These are phyloP conservation scores for Rosa persica DNA, from an alignment of 306 rosid species.

Conservation along the genomic window DNA sequence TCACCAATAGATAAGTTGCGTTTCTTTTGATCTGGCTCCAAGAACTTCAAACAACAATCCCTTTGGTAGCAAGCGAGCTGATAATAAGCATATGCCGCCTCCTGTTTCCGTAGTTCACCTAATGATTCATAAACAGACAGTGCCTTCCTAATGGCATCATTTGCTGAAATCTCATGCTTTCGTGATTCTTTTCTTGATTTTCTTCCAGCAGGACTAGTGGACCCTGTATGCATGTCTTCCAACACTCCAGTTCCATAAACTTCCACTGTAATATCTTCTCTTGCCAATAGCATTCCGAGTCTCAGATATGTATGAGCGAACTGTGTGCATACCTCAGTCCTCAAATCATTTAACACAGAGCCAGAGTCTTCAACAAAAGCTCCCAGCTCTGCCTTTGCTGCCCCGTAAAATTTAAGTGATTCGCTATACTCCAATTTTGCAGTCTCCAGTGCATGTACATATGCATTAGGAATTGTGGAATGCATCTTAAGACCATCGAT, in stretches of 20 bases:
- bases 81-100: conserved; percentile 88
- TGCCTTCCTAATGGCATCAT: conserved; percentile 92
- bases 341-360: conserved; percentile 48
- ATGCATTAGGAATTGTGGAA: conserved; percentile 56
- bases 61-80: conserved; percentile 88
- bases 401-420: conserved; percentile 83
- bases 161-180: conserved; percentile 89
- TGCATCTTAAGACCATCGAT: conserved; percentile 57
- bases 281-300: conserved; percentile 94
- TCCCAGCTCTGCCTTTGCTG: conserved; percentile 75
- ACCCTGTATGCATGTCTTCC: conserved; percentile 40
- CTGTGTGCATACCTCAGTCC: conserved; percentile 82
- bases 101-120: conserved; percentile 90
- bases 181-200: conserved; percentile 49
- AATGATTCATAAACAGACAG: conserved; percentile 74
- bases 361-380: conserved; percentile 43
- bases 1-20: conserved; percentile 51
- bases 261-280: conserved; percentile 72
- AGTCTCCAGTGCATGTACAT: conserved; percentile 66
- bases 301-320: conserved; percentile 88
- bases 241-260: conserved; percentile 58
- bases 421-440: conserved; percentile 80
- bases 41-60: conserved; percentile 80
- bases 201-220: conserved; percentile 38
- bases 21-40: conserved; percentile 61